A percentile compares a stretch with the other conserved stretches of the same genome.
phyloP scores from a whole-genome alignment of 225 moss, liverwort and hornwort species.

The Pleurozium schreberi region DNA sequence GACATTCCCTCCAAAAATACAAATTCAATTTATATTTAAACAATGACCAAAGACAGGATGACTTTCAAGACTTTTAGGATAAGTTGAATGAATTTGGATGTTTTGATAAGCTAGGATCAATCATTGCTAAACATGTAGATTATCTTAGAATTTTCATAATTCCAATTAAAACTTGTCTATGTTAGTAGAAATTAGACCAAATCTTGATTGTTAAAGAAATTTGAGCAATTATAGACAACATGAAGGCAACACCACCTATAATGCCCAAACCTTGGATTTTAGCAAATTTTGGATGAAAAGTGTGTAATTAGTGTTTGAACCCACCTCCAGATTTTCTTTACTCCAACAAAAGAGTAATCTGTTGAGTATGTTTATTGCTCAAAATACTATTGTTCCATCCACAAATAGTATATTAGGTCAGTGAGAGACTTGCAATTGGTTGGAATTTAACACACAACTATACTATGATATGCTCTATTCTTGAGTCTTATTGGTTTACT shows the following conservation, averaged over 20 bases:
- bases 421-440: too few species aligned
- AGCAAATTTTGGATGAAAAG: background rate
- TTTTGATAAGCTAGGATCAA: too few species aligned
- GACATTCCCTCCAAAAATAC: too few species aligned
- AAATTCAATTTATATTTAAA: too few species aligned
- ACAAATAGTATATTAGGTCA: background rate
- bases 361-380: background rate
- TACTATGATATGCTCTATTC: too few species aligned
- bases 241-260: background rate
- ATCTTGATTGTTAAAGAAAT: background rate
- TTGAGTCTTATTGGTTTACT: too few species aligned
- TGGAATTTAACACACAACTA: too few species aligned
- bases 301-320: background rate
- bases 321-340: rapidly evolving
- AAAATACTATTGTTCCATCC: background rate
- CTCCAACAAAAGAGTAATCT: background rate
- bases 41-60: too few species aligned
- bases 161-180: background rate
- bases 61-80: too few species aligned
- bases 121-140: too few species aligned
- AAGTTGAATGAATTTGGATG: too few species aligned
- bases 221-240: background rate
- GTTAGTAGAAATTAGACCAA: background rate
- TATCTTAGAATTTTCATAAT: too few species aligned
- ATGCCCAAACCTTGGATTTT: rapidly evolving